These are phyloP conservation scores for Trapa incisa DNA, from an alignment of 345 rosid genomes.

Conservation along the genomic window DNA sequence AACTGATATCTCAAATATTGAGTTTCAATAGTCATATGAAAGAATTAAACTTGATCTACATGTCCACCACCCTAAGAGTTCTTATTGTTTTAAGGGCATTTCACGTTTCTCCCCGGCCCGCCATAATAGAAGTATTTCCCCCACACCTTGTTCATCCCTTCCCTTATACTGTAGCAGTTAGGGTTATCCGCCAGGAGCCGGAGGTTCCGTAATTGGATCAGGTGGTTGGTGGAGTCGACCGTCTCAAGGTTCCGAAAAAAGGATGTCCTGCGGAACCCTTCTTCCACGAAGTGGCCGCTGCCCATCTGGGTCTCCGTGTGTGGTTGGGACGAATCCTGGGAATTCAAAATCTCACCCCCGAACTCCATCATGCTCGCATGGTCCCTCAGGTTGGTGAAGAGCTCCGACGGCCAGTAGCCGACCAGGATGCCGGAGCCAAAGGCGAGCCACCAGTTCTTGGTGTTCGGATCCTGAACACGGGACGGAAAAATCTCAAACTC, in stretches of 20 bases:
- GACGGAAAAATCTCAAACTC: background rate
- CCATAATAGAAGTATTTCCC: constrained; percentile 93
- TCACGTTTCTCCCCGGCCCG: constrained; percentile 87
- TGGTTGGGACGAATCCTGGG: constrained; percentile 45
- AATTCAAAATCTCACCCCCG: constrained; percentile 80
- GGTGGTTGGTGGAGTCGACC: constrained; percentile 91
- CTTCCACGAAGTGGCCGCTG: constrained; percentile 82
- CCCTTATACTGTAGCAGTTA: constrained; percentile 78
- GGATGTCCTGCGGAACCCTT: constrained; percentile 84
- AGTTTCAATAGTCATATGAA: background rate
- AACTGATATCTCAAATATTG: no score
- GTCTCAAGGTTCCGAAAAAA: constrained; percentile 74
- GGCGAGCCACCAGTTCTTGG: constrained; percentile 97
- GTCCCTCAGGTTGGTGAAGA: constrained; percentile 68
- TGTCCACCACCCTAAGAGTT: background rate
- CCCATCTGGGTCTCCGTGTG: constrained; percentile 96
- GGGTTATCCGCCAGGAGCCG: constrained; percentile 76
- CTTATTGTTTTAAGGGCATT: constrained; percentile 43
- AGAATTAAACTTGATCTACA: constrained; percentile 5
- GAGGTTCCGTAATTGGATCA: constrained; percentile 58
- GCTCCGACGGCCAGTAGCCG: constrained; percentile 84
- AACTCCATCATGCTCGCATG: constrained; percentile 93
- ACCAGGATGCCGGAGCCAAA: constrained; percentile 81
- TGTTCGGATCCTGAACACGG: constrained; percentile 78
- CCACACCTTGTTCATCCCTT: constrained; percentile 77